Evolutionary conservation across 768 basidiomycete species (phyloP), one percentile per base, ranked within the genome.

Genomic region (Cantharellus cinnabarinus): DNA sequence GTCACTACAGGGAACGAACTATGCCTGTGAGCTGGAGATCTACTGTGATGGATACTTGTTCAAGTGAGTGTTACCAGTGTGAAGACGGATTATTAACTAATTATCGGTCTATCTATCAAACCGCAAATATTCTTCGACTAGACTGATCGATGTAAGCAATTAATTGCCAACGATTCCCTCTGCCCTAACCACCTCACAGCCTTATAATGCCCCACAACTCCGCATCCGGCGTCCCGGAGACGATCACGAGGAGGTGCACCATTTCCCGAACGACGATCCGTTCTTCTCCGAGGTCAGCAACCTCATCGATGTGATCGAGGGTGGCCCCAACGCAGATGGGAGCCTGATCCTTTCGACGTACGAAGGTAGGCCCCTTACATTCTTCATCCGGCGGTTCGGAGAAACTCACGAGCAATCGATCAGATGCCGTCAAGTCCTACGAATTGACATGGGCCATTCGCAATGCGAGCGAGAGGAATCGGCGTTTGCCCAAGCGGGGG

Each of bases 401-500:
- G n/a, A 57, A 35, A 38, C 56, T 38, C 44, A 59, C 40, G 63
- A 10, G 63, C 42, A 39, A 5, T 41, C 35, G 35, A 57, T 50
- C 40, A 87, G 86, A 90, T 70, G 89, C 89, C 50, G 83, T 82
- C 65, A 81, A 78, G 71, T 85, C 89, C 4, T 94, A 94, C 64
- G 82, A 93, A 68, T 75, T 94, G 62, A 93, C 89, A 34, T 94
- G 90, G 90, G 88, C 89, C 38, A 93, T 94, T 68, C 82, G 89
- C 54, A 74, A 78, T 62, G 83, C 87, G 40, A 79, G 79, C 63
- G 86, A 89, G 67, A 29, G 20, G 20, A 29, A 29, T 29, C 20
- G 20, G 20, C 20, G 20, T 29, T 29, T 29, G 20, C 20, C 20
- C 20, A 29, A 29, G 20, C 20, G 20, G 20, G 20, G 20, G 20